Evolutionary conservation across 1,139 yeast species (phyloP), one percentile per base, ranked within the genome.

Genomic region (Diutina mesorugosa): DNA sequence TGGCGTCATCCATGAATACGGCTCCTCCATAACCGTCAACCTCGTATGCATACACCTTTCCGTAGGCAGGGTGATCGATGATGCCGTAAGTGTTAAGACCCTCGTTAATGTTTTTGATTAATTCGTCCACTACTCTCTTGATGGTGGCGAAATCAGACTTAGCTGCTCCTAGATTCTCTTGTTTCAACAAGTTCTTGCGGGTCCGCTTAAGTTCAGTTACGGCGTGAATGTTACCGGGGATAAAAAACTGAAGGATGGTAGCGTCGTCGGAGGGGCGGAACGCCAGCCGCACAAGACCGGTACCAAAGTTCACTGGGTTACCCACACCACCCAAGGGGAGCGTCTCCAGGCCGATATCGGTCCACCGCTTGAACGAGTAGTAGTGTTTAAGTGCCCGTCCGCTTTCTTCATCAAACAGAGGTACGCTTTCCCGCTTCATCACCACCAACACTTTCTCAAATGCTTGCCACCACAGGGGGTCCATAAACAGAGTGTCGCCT

Each of bases 241-340:
- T 79, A 65, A 89, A 87, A 60, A 84, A 84, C 67, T 89, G 97
- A 57, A 80, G 80, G 28, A 85, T 81, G 47, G 93, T 84, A 1
- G 96, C 90, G 69, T 90, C 97, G 66, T 90, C 97, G 41, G 95
- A 85, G 5, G 97, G 97, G 62, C 97, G 72, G 67, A 90, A 90
- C 0, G 96, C 95, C n/a, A 95, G 86, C 57, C 96, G 73, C 8
- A 90, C 73, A 59, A 90, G 72, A 0, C 95, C 90, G 0, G 90
- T 84, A 51, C 79, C 81, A 56, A 66, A 78, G 61, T 84, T 84
- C 1, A 87, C 93, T 0, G 97, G 97, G 64, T 89, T 87, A 0
- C 97, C 97, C 1, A 79, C 78, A 0, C 97, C 97, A 0, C 79
- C 80, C 55, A 90, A 72, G 6, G 90, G 84, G 58, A 88, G 75